A percentile compares a stretch with the other conserved stretches of the same genome.
These are phyloP conservation scores for Boletus subparvulus DNA, from an alignment of 768 basidiomycete species.

Conservation along the genomic window DNA sequence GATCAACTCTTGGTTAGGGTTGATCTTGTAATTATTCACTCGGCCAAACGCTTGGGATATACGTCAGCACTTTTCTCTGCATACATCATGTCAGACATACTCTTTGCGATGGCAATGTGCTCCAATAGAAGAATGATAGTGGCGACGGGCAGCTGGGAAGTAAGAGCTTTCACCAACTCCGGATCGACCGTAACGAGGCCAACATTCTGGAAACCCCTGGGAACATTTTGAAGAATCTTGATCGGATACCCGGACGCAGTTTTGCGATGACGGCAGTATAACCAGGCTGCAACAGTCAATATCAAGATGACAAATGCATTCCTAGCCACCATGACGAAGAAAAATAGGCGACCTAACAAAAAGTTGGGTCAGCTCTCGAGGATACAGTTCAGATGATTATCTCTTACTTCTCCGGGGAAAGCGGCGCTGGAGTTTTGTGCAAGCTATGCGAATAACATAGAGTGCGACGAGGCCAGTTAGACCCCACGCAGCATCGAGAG, in stretches of 20 bases:
- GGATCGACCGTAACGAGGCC: slow-evolving; percentile 44
- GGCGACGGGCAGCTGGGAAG: slow-evolving; percentile 73
- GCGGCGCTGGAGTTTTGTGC: slow-evolving; percentile 48
- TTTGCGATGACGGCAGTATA: slow-evolving; percentile 69
- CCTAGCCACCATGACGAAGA: slow-evolving; percentile 75
- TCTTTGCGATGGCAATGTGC: slow-evolving; percentile 97
- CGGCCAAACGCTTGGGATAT: slow-evolving; percentile 81
- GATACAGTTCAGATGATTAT: not conserved
- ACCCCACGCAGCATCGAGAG: slow-evolving; percentile 88
- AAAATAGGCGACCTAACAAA: slow-evolving; percentile 59
- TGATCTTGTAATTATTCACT: slow-evolving; percentile 90
- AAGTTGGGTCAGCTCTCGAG: not conserved
- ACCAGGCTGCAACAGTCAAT: slow-evolving; percentile 84
- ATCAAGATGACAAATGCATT: slow-evolving; percentile 89
- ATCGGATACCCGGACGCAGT: slow-evolving; percentile 71
- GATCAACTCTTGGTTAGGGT: slow-evolving; percentile 92
- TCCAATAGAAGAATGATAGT: slow-evolving; percentile 90
- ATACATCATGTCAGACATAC: slow-evolving; percentile 40
- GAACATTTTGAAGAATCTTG: slow-evolving; percentile 80
- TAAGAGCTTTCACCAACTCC: slow-evolving; percentile 64
- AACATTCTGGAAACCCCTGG: slow-evolving; percentile 74
- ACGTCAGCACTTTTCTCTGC: slow-evolving; percentile 8
- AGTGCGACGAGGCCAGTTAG: slow-evolving; percentile 69
- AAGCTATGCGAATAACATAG: slow-evolving; percentile 64
- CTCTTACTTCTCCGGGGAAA: slow-evolving; percentile 62